Conservation (phyloP, 345 rosid genomes). For the Gossypium herbaceum region DNA sequence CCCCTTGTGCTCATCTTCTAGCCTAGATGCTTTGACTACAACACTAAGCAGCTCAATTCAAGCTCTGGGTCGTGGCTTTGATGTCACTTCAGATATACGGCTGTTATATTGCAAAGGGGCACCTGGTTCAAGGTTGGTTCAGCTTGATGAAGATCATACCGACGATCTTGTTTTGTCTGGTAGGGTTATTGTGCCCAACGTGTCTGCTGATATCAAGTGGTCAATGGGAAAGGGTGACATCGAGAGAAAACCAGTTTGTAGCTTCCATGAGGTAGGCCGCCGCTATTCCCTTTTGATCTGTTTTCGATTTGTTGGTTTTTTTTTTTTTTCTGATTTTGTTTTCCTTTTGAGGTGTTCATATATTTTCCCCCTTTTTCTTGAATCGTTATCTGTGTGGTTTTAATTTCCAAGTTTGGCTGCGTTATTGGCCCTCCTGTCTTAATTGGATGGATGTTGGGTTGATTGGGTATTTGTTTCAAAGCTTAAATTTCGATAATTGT, state of each 20-base stretch:
- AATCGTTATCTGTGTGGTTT: neutral
- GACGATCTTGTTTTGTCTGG: slow-evolving; percentile 57
- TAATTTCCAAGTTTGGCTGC: neutral
- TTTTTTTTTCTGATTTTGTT: slow-evolving; percentile 7
- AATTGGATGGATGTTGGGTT: neutral
- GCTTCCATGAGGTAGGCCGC: slow-evolving; percentile 63
- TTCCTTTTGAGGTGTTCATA: neutral
- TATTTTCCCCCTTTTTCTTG: slow-evolving; percentile 5
- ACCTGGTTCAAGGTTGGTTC: slow-evolving; percentile 82
- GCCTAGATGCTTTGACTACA: slow-evolving; percentile 59
- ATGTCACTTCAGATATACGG: slow-evolving; percentile 92
- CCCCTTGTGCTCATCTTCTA: slow-evolving; percentile 24
- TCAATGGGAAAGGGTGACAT: slow-evolving; percentile 36
- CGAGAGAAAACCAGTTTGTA: slow-evolving; percentile 57
- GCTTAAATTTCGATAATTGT: neutral
- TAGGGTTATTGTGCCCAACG: slow-evolving; percentile 47
- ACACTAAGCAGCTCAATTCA: slow-evolving; percentile 82
- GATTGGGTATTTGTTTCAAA: slow-evolving; percentile 5
- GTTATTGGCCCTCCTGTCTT: neutral
- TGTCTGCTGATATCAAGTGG: slow-evolving; percentile 64
- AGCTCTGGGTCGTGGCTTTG: slow-evolving; percentile 91
- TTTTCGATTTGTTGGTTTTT: neutral
- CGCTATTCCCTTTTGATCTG: slow-evolving; percentile 12
- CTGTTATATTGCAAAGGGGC: slow-evolving; percentile 89
- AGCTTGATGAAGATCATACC: slow-evolving; percentile 53